phyloP scores from a whole-genome alignment of 495 filamentous ascomycete species.

The Aspergillus nidulans region DNA sequence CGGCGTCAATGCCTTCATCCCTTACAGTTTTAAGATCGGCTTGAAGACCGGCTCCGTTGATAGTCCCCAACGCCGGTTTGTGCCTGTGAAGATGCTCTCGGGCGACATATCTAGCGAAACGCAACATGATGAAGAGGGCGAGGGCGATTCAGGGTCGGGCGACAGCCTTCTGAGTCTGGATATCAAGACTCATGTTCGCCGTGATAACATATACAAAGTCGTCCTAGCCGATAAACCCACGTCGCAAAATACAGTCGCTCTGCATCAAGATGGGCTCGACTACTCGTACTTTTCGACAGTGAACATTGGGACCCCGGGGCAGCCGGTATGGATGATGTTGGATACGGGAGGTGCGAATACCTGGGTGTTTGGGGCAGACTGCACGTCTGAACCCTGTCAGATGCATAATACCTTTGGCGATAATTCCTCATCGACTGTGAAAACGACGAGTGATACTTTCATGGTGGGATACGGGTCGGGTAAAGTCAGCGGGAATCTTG shows the following conservation, averaged over 20 bases:
- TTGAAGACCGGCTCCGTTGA: background rate
- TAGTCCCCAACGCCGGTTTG: constrained; percentile 27
- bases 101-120: constrained; percentile 7
- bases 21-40: constrained; percentile 18
- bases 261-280: constrained; percentile 73
- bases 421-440: constrained; percentile 53
- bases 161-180: constrained; percentile 23
- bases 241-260: constrained; percentile 52
- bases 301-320: constrained; percentile 59
- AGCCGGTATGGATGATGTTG: constrained; percentile 66
- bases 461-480: constrained; percentile 69
- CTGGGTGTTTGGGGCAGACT: constrained; percentile 71
- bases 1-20: constrained; percentile 18
- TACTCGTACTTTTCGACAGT: constrained; percentile 71
- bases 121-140: constrained; percentile 13
- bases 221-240: constrained; percentile 51
- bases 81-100: constrained; percentile 25
- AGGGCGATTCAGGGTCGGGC: background rate
- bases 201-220: constrained; percentile 53
- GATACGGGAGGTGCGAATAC: constrained; percentile 75
- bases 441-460: constrained; percentile 46
- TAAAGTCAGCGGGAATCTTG: constrained; percentile 57
- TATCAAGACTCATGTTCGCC: constrained; percentile 30
- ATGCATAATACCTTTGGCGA: constrained; percentile 64
- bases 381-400: constrained; percentile 55